A percentile compares a stretch with the other conserved stretches of the same genome.
phyloP scores from a whole-genome alignment of 176 grass and related monocot genomes.

The Cymbopogon citratus region DNA sequence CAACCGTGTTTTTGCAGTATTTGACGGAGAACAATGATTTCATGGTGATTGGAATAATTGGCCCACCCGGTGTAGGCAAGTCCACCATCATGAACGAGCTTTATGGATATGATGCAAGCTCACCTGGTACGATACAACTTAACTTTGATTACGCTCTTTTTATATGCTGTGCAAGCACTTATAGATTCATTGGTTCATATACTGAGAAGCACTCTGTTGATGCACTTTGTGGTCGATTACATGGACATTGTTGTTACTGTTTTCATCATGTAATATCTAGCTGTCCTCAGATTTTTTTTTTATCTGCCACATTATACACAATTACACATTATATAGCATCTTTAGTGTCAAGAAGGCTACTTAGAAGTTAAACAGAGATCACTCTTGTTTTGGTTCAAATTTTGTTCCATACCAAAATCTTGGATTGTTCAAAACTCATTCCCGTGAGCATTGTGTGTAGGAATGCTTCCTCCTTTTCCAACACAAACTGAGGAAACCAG shows the following conservation, averaged over 20 bases:
- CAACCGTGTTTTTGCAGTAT: constrained; percentile 40
- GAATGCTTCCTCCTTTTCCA: constrained; percentile 91
- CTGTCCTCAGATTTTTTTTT: neutral
- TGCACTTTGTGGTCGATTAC: neutral
- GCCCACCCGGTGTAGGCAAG: constrained; percentile 78
- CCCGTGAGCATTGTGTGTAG: constrained; percentile 33
- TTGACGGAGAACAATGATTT: constrained; percentile 95
- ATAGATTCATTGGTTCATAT: neutral
- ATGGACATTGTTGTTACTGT: neutral
- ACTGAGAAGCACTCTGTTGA: neutral
- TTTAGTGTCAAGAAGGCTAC: neutral
- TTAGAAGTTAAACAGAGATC: neutral
- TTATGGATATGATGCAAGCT: constrained; percentile 72
- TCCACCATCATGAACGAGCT: constrained; percentile 89
- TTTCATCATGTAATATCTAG: neutral
- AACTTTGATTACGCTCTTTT: neutral
- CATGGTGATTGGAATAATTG: constrained; percentile 82
- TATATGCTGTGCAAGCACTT: neutral
- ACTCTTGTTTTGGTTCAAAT: neutral
- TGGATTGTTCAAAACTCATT: neutral
- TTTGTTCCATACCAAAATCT: neutral
- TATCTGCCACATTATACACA: neutral
- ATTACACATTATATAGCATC: neutral
- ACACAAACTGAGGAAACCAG: constrained; percentile 76
- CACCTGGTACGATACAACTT: constrained; percentile 43